A percentile compares a stretch with the other conserved stretches of the same genome.
Conservation (phyloP, 345 rosid species). For the Streptanthus diversifolius region DNA sequence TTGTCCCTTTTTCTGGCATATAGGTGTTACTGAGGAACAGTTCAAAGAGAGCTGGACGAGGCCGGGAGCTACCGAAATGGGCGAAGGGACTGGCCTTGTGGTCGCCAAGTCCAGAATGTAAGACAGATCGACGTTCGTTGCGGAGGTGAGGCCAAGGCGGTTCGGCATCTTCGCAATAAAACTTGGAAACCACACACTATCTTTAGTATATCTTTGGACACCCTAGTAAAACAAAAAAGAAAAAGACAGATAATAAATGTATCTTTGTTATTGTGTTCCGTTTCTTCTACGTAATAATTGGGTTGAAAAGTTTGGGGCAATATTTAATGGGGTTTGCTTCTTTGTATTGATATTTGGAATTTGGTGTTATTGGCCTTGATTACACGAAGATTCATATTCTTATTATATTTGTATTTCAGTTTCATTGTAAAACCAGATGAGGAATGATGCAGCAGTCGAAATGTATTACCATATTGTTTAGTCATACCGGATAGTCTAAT, state of each 20-base stretch:
- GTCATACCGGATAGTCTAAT: neutral
- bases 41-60: constrained; percentile 89
- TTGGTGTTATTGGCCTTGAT: constrained; percentile 12
- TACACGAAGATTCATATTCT: neutral
- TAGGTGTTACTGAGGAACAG: constrained; percentile 96
- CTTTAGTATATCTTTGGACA: constrained; percentile 20
- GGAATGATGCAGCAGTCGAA: neutral
- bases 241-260: constrained; percentile 19
- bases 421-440: neutral
- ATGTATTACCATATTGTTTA: neutral
- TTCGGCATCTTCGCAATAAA: constrained; percentile 4
- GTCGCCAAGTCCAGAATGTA: constrained; percentile 85
- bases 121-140: constrained; percentile 1
- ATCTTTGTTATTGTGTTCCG: constrained; percentile 15
- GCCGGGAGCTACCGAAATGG: constrained; percentile 49
- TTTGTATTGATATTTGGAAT: constrained; percentile 17
- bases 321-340: constrained; percentile 28
- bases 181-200: constrained; percentile 26
- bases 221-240: neutral
- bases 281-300: constrained; percentile 20
- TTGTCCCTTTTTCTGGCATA: neutral
- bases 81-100: constrained; percentile 48
- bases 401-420: neutral
- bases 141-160: constrained; percentile 17
- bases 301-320: constrained; percentile 7